Conservation (phyloP, 2,329 filamentous ascomycete species). For the Ophiobolus disseminans region DNA sequence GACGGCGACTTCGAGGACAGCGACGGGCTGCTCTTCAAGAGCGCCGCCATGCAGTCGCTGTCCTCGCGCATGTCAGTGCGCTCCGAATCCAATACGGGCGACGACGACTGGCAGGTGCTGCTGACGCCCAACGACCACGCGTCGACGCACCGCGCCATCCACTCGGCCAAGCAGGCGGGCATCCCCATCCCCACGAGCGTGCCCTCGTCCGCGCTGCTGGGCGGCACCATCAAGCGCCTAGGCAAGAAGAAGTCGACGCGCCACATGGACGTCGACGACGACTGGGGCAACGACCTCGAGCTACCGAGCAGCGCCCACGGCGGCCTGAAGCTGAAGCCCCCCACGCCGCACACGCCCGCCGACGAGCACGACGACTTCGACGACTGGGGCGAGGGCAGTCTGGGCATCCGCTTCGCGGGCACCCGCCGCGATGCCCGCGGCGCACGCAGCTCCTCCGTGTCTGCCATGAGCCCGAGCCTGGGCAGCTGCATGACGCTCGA, state of each 20-base stretch:
- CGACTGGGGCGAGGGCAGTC: conserved; percentile 91
- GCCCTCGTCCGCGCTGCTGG: conserved; percentile 85
- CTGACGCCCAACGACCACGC: conserved; percentile 84
- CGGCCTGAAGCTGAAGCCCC: conserved; percentile 53
- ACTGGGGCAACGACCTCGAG: conserved; percentile 60
- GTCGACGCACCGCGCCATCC: conserved; percentile 82
- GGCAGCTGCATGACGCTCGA: conserved; percentile 90
- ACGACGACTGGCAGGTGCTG: conserved; percentile 88
- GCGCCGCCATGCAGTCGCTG: conserved; percentile 74
- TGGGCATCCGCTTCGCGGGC: conserved; percentile 88
- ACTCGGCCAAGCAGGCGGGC: conserved; percentile 79
- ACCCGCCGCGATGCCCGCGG: conserved; percentile 81
- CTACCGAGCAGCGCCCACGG: conserved; percentile 46
- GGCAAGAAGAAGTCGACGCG: conserved; percentile 62
- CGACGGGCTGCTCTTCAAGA: conserved; percentile 72
- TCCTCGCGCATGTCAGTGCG: conserved; percentile 85
- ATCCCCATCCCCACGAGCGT: conserved; percentile 90
- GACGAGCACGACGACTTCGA: conserved; percentile 81
- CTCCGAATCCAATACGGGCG: conserved; percentile 77
- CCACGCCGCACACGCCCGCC: conserved; percentile 53
- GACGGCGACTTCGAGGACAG: conserved; percentile 55
- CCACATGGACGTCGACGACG: conserved; percentile 56
- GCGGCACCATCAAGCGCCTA: conserved; percentile 90
- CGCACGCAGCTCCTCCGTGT: conserved; percentile 83
- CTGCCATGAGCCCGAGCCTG: conserved; percentile 88